These are phyloP conservation scores for Agrocybe chaxingu DNA, from an alignment of 768 basidiomycete genomes.

Conservation along the genomic window DNA sequence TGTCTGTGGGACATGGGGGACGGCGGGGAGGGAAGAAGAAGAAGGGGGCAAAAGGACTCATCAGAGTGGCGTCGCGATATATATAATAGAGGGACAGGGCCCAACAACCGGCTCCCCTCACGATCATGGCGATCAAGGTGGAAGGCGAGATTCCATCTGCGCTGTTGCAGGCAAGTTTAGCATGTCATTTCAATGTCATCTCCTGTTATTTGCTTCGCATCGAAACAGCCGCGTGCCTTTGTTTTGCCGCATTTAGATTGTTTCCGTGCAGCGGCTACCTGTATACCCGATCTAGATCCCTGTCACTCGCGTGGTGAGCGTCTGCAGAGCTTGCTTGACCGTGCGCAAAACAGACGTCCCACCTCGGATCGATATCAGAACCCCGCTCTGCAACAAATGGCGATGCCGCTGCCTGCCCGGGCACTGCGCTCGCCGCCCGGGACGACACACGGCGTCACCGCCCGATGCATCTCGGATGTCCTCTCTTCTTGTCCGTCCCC, in stretches of 20 bases:
- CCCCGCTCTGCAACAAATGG: conserved; percentile 10
- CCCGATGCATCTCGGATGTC: conserved; percentile 34
- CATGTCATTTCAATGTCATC: conserved; percentile 41
- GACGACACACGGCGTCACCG: not conserved
- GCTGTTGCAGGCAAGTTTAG: conserved; percentile 34
- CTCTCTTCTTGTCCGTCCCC: conserved; percentile 21
- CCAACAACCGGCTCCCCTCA: conserved; percentile 45
- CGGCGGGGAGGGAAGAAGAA: conserved; percentile 30
- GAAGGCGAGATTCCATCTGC: conserved; percentile 44
- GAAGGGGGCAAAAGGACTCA: conserved; percentile 49
- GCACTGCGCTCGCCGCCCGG: not conserved
- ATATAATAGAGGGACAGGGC: conserved; percentile 53
- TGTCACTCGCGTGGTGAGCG: conserved; percentile 29
- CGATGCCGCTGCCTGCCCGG: not conserved
- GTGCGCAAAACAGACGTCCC: conserved; percentile 11
- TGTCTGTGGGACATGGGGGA: conserved; percentile 58
- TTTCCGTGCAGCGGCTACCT: conserved; percentile 43
- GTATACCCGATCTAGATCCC: conserved; percentile 35
- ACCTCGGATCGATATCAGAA: conserved; percentile 21
- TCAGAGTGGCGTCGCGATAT: conserved; percentile 44
- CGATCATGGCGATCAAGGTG: conserved; percentile 65
- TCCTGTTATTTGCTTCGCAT: conserved; percentile 27
- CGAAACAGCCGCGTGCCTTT: conserved; percentile 60
- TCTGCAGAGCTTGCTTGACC: conserved; percentile 17
- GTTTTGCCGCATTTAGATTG: conserved; percentile 45